Base-by-base conservation (phyloP, 805 yeast genomes). In the Candida sphagnicola region DNA sequence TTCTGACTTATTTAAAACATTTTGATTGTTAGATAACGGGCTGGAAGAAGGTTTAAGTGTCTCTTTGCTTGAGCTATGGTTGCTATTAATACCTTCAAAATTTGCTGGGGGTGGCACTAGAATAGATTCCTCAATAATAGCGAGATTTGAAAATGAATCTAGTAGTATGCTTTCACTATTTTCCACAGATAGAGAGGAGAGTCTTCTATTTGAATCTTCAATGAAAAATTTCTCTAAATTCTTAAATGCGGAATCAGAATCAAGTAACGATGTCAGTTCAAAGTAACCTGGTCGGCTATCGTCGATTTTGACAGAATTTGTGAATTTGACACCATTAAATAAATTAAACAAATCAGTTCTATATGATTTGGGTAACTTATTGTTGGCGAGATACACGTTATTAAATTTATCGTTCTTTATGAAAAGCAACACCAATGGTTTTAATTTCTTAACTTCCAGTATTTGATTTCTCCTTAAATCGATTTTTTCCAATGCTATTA, bases 281-380 rank as follows among this genome's bases (percentile, higher is more conserved):
- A 78, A 75, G 39, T 78, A 75, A 1, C 83, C 82, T 0, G 84
- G 83, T 38, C 73, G 55, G 3, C 82, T 75, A 31, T 80, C 82
- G 51, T 78, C 83, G 28, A 78, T 72, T 46, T 73, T 74, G 42
- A 78, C 50, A 5, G 51, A 50, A 45, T 75, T 75, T 17, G 63
- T 62, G 42, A 70, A 70, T 40, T 64, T 68, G 28, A 74, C 71
- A 6, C 81, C 82, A 49, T 77, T 77, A 46, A 75, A 63, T 36
- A 78, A 54, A 53, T 78, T 77, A 57, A 78, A 78, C 11, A 78
- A 51, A 32, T 78, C 82, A 13, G 70, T 66, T 42, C 84, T 53
- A 46, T 73, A 77, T 14, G 47, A 72, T 63, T 59, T 77, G 36
- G 67, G 71, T 38, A 69, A 54, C 28, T 50, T 50, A 47, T 77